Evolutionary conservation across 495 filamentous ascomycete species (phyloP).

Genomic region (Aspergillus campestris): DNA sequence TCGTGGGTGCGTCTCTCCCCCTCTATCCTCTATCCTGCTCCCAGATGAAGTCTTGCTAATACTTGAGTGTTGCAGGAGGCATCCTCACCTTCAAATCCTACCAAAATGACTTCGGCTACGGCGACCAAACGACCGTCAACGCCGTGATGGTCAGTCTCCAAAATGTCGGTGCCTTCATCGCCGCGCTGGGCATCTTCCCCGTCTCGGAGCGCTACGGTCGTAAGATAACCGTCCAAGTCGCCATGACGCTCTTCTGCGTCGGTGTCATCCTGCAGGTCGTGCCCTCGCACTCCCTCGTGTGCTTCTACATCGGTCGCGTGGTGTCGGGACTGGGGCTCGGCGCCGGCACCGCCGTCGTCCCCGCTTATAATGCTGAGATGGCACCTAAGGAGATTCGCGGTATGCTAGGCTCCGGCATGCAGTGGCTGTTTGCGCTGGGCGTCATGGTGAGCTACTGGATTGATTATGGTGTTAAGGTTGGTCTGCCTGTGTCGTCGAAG

Average conservation of each 20-base stretch:
- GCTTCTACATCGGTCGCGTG: constrained; percentile 40
- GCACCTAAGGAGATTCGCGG: constrained; percentile 45
- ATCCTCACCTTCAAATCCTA: constrained; percentile 33
- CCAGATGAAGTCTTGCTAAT: too few species aligned
- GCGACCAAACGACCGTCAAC: constrained; percentile 28
- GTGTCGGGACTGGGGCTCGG: constrained; percentile 50
- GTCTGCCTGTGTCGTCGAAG: constrained; percentile 19
- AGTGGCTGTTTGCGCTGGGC: constrained; percentile 40
- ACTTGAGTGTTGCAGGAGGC: constrained; percentile 13
- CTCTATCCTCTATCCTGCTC: too few species aligned
- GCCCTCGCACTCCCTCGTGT: constrained; percentile 30
- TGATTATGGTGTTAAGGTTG: constrained; percentile 36
- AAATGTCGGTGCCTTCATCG: constrained; percentile 36
- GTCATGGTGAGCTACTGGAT: constrained; percentile 45
- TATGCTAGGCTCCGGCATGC: constrained; percentile 41
- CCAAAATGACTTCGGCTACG: constrained; percentile 29
- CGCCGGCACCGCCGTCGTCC: constrained; percentile 43
- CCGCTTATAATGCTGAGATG: constrained; percentile 47
- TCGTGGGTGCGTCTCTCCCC: too few species aligned
- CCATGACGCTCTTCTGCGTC: constrained; percentile 32
- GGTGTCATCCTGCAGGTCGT: constrained; percentile 38
- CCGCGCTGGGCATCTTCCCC: constrained; percentile 39
- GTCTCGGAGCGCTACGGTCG: constrained; percentile 36
- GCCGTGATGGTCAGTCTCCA: constrained; percentile 36
- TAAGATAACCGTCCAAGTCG: constrained; percentile 28